These are phyloP conservation scores for Coemansia erecta DNA, from an alignment of 192 early-diverging fungal genomes.

Conservation along the genomic window DNA sequence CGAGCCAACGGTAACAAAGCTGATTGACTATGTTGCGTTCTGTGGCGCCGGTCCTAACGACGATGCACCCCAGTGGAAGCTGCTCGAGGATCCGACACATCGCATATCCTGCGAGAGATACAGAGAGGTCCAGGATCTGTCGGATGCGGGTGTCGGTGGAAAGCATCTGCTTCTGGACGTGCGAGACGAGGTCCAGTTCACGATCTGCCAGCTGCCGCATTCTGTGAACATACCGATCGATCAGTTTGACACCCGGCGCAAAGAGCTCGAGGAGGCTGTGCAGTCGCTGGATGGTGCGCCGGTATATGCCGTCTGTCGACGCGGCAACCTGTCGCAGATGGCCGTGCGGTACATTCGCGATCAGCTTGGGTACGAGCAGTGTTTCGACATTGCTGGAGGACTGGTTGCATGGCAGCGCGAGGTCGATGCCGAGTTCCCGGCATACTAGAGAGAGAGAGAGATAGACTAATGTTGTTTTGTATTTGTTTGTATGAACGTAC, in stretches of 20 bases:
- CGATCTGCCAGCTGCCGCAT: constrained; percentile 74
- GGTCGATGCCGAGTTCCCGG: constrained; percentile 79
- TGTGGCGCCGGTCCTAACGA: constrained; percentile 80
- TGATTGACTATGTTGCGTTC: constrained; percentile 92
- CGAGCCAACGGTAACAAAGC: constrained; percentile 68
- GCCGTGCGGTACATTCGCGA: constrained; percentile 76
- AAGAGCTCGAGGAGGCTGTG: constrained; percentile 45
- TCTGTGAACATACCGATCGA: constrained; percentile 63
- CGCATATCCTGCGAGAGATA: constrained; percentile 60
- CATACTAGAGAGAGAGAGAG: constrained; percentile 70
- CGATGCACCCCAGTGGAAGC: constrained; percentile 55
- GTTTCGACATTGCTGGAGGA: constrained; percentile 82
- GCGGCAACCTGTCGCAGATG: constrained; percentile 87
- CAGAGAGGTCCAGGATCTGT: constrained; percentile 17
- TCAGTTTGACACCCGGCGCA: constrained; percentile 27
- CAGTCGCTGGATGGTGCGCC: constrained; percentile 29
- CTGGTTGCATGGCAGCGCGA: constrained; percentile 70
- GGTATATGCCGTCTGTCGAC: constrained; percentile 84
- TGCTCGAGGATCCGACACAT: constrained; percentile 40
- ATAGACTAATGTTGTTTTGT: neutral
- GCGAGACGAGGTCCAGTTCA: constrained; percentile 78
- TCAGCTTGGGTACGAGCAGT: constrained; percentile 57
- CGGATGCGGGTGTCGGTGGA: neutral
- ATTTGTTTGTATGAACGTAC: neutral
- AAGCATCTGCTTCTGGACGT: constrained; percentile 85